These are phyloP conservation scores for Trichoderma asperellum DNA, from an alignment of 2,329 filamentous ascomycete species.

Conservation along the genomic window DNA sequence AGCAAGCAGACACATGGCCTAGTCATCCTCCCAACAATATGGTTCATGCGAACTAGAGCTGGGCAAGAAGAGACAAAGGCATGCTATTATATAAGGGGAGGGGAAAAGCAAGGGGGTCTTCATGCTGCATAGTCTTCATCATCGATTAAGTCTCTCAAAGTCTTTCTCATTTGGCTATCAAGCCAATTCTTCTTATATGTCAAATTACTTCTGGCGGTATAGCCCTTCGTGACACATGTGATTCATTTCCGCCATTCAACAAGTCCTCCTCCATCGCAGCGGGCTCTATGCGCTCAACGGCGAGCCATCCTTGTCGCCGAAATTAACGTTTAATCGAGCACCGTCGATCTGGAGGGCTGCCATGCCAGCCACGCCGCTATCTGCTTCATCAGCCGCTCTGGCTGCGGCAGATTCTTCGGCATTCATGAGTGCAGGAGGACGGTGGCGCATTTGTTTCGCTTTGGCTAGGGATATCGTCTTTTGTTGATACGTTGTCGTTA, in stretches of 20 bases:
- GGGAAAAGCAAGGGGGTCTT: neutral
- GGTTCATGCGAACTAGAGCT: neutral
- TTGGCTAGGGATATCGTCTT: constrained; percentile 93
- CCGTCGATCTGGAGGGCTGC: constrained; percentile 43
- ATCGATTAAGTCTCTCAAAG: constrained; percentile 4
- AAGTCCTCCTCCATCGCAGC: constrained; percentile 31
- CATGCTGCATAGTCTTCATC: constrained; percentile 12
- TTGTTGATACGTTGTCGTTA: constrained; percentile 93
- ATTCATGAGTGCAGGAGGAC: constrained; percentile 86
- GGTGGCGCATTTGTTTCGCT: constrained; percentile 82
- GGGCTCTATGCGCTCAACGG: constrained; percentile 41
- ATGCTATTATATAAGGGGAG: neutral
- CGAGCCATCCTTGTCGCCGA: constrained; percentile 36
- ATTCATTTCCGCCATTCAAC: constrained; percentile 18
- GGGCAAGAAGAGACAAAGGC: neutral
- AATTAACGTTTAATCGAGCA: constrained; percentile 37
- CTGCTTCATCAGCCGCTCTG: constrained; percentile 50
- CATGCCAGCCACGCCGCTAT: constrained; percentile 50
- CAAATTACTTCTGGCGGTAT: constrained; percentile 4
- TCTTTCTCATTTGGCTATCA: constrained; percentile 5
- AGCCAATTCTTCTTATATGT: constrained; percentile 2
- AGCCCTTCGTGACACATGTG: constrained; percentile 15
- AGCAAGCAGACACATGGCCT: neutral
- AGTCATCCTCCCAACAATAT: neutral
- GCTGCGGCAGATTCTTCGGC: constrained; percentile 52